Conservation (phyloP, 1,284 basidiomycete genomes). For the Rhodotorula sp. region DNA sequence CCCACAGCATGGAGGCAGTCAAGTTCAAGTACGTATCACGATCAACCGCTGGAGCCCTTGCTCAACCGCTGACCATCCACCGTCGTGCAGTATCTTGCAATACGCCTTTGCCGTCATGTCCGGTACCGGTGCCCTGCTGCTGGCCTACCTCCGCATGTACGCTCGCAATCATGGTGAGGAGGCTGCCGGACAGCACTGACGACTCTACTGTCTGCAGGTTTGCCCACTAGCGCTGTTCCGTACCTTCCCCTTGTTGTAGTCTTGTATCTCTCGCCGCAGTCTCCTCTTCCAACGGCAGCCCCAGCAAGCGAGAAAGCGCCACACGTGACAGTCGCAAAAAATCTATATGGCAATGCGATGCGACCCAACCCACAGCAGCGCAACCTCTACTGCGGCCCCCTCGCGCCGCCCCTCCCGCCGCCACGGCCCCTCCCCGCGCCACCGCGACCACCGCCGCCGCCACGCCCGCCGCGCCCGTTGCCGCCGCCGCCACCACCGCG, state of each 20-base stretch:
- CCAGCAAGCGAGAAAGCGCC: too few species aligned
- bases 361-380: too few species aligned
- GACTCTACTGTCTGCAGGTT: background rate
- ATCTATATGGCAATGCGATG: too few species aligned
- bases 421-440: slow-evolving; percentile 16
- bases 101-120: slow-evolving; percentile 45
- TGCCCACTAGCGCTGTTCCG: background rate
- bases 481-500: slow-evolving; percentile 74
- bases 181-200: too few species aligned
- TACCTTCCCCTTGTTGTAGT: background rate
- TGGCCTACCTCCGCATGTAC: slow-evolving; percentile 44
- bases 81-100: slow-evolving; percentile 40
- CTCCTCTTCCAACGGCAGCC: too few species aligned
- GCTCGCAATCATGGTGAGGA: background rate
- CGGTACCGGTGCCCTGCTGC: slow-evolving; percentile 44
- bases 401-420: slow-evolving; percentile 1
- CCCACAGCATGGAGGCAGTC: slow-evolving; percentile 44
- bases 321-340: too few species aligned
- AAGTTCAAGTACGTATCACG: slow-evolving; percentile 41
- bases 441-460: slow-evolving; percentile 6
- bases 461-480: slow-evolving; percentile 63
- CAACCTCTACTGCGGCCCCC: slow-evolving; percentile 45
- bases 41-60: background rate
- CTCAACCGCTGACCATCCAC: background rate
- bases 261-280: background rate